phyloP scores from a whole-genome alignment of 495 filamentous ascomycete genomes.

The Talaromyces borbonicus region DNA sequence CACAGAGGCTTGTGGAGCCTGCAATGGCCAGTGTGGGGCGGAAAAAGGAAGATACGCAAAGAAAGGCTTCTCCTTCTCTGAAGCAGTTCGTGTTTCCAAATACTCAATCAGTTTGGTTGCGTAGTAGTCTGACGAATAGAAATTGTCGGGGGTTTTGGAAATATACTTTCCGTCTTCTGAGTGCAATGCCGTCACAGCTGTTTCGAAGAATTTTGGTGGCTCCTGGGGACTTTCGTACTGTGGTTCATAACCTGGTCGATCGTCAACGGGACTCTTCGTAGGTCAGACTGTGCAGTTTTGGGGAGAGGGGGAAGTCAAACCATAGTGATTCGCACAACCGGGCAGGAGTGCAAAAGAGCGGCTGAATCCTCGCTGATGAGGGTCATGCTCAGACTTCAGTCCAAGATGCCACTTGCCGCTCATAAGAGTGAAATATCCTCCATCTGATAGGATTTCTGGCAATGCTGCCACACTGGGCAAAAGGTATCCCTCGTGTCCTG shows the following conservation, averaged over 20 bases:
- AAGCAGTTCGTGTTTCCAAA: slow-evolving; percentile 37
- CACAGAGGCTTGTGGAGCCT: slow-evolving; percentile 42
- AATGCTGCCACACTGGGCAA: slow-evolving; percentile 52
- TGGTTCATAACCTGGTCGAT: no score
- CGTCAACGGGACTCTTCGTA: no score
- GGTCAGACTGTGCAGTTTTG: no score
- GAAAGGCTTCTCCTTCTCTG: slow-evolving; percentile 43
- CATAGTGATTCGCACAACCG: no score
- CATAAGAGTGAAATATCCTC: slow-evolving; percentile 54
- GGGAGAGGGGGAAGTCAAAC: no score
- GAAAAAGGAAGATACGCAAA: slow-evolving; percentile 52
- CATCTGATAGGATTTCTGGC: slow-evolving; percentile 51
- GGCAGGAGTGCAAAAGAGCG: no score
- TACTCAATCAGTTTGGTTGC: slow-evolving; percentile 37
- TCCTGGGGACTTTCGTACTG: no score
- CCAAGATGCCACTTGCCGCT: slow-evolving; percentile 53
- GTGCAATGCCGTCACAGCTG: no score
- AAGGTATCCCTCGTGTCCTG: slow-evolving; percentile 57
- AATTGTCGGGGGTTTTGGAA: no score
- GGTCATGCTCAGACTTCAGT: slow-evolving; percentile 30
- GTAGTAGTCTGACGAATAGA: background rate
- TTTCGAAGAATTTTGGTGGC: no score
- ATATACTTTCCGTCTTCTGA: no score
- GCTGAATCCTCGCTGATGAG: background rate
- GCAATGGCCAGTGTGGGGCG: slow-evolving; percentile 53